Evolutionary conservation across 2,329 filamentous ascomycete genomes (phyloP).

Genomic region (Leptographium galeiforme): DNA sequence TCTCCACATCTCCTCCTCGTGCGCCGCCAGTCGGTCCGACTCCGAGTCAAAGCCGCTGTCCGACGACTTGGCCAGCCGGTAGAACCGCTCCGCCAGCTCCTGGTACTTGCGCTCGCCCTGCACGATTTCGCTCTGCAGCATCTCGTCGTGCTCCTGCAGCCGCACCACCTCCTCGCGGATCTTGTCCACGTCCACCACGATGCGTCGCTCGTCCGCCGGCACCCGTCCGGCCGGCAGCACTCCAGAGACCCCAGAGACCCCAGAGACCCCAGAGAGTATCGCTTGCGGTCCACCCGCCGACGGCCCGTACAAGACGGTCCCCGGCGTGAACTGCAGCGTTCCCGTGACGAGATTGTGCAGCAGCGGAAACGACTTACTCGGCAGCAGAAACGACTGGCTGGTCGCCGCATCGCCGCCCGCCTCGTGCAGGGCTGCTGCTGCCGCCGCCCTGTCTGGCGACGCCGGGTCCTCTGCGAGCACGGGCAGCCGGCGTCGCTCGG

Average conservation of each 20-base stretch:
- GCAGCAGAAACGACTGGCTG: conserved; percentile 12
- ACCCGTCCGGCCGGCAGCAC: conserved; percentile 6
- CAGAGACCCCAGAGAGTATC: too few relatives aligned
- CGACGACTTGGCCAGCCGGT: conserved; percentile 4
- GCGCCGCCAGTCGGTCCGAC: conserved; percentile 3
- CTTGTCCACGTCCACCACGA: conserved; percentile 21
- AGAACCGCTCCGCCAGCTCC: conserved; percentile 9
- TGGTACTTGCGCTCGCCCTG: conserved; percentile 12
- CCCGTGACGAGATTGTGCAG: conserved; percentile 12
- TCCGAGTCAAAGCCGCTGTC: conserved; percentile 5
- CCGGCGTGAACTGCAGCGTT: conserved; percentile 10
- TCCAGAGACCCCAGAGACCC: too few relatives aligned
- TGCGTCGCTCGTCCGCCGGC: conserved; percentile 12
- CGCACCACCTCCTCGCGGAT: conserved; percentile 18
- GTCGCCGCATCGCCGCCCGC: conserved; percentile 5
- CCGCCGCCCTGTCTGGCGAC: conserved; percentile 10
- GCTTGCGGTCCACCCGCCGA: neutral
- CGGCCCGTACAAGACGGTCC: conserved; percentile 7
- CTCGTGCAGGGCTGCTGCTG: too few relatives aligned
- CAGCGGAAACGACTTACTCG: conserved; percentile 11
- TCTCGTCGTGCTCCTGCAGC: conserved; percentile 14
- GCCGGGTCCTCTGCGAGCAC: conserved; percentile 6
- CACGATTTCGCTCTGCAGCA: conserved; percentile 13
- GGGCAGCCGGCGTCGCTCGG: neutral
- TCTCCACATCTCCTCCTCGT: conserved; percentile 6